Base-by-base conservation (phyloP, 306 rosid genomes). In the Ochetophila trinervis region DNA sequence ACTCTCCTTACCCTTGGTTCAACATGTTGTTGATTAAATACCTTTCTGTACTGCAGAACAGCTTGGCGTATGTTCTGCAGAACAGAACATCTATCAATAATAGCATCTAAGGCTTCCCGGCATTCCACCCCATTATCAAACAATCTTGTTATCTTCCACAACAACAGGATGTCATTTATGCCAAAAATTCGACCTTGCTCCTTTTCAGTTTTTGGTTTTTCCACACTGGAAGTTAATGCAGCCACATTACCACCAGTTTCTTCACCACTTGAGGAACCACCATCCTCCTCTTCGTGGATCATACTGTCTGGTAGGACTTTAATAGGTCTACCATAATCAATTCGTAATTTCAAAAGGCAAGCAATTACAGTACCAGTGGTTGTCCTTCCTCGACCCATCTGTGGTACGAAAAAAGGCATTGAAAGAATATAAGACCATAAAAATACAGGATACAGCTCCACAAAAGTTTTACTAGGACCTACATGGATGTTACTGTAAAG, bases 311-410 rank as follows among this genome's bases (percentile, higher is more conserved):
- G 74, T 69, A 80, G 73, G 73, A 87, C 77, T 84, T 85, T 90
- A 72, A 87, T 74, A 65, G 95, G 97, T 74, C 90, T 87, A 50
- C 97, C 92, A 58, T 78, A 72, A 78, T 90, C 92, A 72, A 87
- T 78, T 57, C 97, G 85, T 70, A 87, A 95, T 82, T 85, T 90
- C 79, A 90, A 67, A 70, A 90, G 92, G 77, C 97, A 90, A 70
- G 97, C 97, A 72, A 90, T 87, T 62, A 90, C 97, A 36, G 95
- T 90, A 48, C 95, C 97, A 56, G 97, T 87, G 65, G 97, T 90
- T 67, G 97, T 90, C 83, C 97, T 87, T 64, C 97, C 97, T 78
- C 82, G 82, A 51, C 97, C 97, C 97, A 87, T 90, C 95, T 90
- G 83, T 62, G 57, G 66, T 24, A 78, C 62, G 4, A 27, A 24